Percentiles rank a stretch among this genome's conserved stretches.
phyloP scores from a whole-genome alignment of 2,329 filamentous ascomycete genomes.

The Nigrospora oryzae region DNA sequence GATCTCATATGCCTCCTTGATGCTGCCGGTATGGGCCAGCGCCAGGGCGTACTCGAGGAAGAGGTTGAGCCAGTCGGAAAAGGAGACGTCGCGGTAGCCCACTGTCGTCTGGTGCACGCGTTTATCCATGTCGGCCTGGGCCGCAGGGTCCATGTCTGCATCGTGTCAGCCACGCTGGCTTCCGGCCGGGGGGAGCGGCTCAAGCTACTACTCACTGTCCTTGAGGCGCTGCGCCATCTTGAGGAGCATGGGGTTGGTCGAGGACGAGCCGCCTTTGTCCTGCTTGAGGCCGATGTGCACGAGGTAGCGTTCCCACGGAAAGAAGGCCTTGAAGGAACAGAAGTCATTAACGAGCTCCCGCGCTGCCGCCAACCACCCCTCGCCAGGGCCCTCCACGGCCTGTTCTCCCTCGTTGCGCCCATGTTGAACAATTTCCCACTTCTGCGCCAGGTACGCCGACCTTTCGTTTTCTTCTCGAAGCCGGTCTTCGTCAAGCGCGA shows the following conservation, averaged over 20 bases:
- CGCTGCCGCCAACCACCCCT: slow-evolving; percentile 49
- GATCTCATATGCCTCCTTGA: slow-evolving; percentile 68
- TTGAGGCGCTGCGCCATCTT: slow-evolving; percentile 48
- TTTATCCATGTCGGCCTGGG: slow-evolving; percentile 19
- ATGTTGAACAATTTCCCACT: slow-evolving; percentile 30
- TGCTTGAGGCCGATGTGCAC: slow-evolving; percentile 42
- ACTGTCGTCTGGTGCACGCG: slow-evolving; percentile 19
- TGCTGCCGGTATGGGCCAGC: slow-evolving; percentile 58
- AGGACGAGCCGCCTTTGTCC: slow-evolving; percentile 17
- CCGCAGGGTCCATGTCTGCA: slow-evolving; percentile 21
- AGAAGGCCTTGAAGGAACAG: slow-evolving; percentile 54
- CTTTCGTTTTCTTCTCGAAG: slow-evolving; percentile 19
- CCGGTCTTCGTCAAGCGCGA: slow-evolving; percentile 18
- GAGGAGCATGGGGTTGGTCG: slow-evolving; percentile 34
- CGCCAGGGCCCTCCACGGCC: slow-evolving; percentile 32
- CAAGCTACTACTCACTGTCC: slow-evolving; percentile 32
- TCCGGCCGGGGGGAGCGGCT: no score
- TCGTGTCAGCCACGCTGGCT: not conserved
- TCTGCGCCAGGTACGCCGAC: slow-evolving; percentile 20
- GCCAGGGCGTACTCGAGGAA: slow-evolving; percentile 82
- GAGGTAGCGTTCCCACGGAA: slow-evolving; percentile 58
- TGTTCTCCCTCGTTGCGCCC: slow-evolving; percentile 5
- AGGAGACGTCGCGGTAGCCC: slow-evolving; percentile 62
- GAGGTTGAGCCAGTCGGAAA: slow-evolving; percentile 79
- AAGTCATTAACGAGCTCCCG: slow-evolving; percentile 55